These are phyloP conservation scores for Nicotiana paniculata DNA, from an alignment of 257 asterid genomes.

Conservation along the genomic window DNA sequence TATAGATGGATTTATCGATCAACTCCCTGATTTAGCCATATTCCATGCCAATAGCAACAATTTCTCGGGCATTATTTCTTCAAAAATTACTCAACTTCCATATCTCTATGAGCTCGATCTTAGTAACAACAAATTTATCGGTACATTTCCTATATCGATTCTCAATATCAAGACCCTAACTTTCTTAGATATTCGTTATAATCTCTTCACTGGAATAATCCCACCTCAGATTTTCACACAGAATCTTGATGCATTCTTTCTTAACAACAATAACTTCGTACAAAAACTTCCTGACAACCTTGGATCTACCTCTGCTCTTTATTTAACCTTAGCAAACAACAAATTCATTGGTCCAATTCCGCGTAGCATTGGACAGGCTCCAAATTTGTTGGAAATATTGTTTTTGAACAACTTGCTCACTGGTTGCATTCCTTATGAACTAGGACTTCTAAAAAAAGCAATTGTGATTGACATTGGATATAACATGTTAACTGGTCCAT, in stretches of 20 bases:
- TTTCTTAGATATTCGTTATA: constrained; percentile 63
- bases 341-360: constrained; percentile 63
- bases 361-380: constrained; percentile 21
- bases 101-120: constrained; percentile 67
- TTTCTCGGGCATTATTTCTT: constrained; percentile 48
- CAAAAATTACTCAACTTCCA: constrained; percentile 37
- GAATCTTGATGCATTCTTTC: constrained; percentile 45
- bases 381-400: constrained; percentile 38
- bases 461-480: constrained; percentile 48
- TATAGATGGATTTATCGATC: constrained; percentile 60
- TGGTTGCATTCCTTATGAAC: constrained; percentile 57
- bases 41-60: constrained; percentile 76
- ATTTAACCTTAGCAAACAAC: constrained; percentile 65
- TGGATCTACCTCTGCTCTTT: constrained; percentile 15
- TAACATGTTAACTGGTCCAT: constrained; percentile 49
- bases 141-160: constrained; percentile 54
- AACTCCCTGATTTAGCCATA: constrained; percentile 65
- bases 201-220: constrained; percentile 51
- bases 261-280: constrained; percentile 56
- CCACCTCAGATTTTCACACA: constrained; percentile 47
- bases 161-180: constrained; percentile 35
- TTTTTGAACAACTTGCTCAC: constrained; percentile 45
- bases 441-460: constrained; percentile 43
- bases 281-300: constrained; percentile 37
- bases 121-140: constrained; percentile 65